A percentile compares a stretch with the other conserved stretches of the same genome.
phyloP scores from a whole-genome alignment of 805 yeast species.

The Candida silvatica region DNA sequence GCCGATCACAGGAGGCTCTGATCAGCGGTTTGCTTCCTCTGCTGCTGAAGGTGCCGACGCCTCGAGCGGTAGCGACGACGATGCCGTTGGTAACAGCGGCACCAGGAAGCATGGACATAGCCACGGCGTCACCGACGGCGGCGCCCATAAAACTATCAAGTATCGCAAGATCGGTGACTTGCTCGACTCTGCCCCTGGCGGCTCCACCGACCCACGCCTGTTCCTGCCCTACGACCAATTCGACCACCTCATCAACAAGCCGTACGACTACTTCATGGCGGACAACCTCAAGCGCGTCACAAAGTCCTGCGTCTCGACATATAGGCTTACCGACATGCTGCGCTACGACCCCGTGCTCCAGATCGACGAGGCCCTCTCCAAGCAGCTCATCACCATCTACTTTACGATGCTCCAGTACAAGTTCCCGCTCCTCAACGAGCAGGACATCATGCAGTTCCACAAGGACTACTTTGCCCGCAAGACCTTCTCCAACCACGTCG shows the following conservation, averaged over 20 bases:
- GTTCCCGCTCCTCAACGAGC: constrained; percentile 46
- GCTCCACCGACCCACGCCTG: neutral
- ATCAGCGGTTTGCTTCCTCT: neutral
- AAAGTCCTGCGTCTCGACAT: constrained; percentile 29
- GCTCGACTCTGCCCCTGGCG: constrained; percentile 3
- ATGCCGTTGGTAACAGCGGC: neutral
- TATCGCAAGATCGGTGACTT: constrained; percentile 21
- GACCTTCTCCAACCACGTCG: constrained; percentile 20
- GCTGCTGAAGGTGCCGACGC: neutral
- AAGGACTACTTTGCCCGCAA: constrained; percentile 27
- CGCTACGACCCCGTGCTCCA: constrained; percentile 42
- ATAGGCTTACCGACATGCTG: constrained; percentile 37
- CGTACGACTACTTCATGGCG: constrained; percentile 14
- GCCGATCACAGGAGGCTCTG: neutral
- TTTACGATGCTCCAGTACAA: constrained; percentile 48
- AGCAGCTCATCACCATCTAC: constrained; percentile 45
- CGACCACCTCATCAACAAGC: constrained; percentile 13
- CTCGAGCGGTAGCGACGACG: neutral
- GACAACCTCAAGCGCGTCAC: constrained; percentile 8
- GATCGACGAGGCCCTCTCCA: constrained; percentile 39
- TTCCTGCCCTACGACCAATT: constrained; percentile 9
- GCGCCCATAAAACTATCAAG: constrained; percentile 17
- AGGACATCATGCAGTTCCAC: constrained; percentile 41
- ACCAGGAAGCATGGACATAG: too few relatives aligned
- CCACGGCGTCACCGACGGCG: too few relatives aligned